phyloP scores from a whole-genome alignment of 352 stramenopile species.

The Elongisporangium anandrum region DNA sequence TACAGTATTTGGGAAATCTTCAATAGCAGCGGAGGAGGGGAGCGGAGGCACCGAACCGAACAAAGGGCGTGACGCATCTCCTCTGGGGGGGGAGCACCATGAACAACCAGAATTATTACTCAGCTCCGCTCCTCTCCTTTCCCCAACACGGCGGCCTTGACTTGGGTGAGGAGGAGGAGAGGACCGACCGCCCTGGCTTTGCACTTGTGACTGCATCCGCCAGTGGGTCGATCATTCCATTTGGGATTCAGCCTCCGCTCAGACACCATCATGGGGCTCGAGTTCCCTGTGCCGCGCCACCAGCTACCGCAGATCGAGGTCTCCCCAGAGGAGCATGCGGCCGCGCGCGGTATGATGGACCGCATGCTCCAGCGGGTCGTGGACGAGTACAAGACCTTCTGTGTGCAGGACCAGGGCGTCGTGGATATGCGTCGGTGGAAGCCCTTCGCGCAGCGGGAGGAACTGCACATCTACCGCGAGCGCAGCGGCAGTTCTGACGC shows the following conservation, averaged over 20 bases:
- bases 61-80: background rate
- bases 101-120: background rate
- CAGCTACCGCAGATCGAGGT: constrained; percentile 39
- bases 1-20: no score
- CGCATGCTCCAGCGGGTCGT: constrained; percentile 40
- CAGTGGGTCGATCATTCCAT: background rate
- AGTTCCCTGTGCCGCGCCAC: constrained; percentile 46
- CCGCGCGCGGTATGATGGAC: constrained; percentile 33
- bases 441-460: constrained; percentile 27
- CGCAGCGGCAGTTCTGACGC: constrained; percentile 13
- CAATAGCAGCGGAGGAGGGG: background rate
- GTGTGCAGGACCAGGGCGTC: constrained; percentile 19
- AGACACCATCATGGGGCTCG: constrained; percentile 17
- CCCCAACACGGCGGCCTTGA: background rate
- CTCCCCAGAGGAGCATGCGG: constrained; percentile 23
- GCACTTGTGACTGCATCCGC: background rate
- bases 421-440: constrained; percentile 46
- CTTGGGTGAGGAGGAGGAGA: background rate
- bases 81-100: background rate
- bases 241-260: background rate
- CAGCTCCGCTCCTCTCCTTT: no score
- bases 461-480: constrained; percentile 48
- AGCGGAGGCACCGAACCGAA: background rate
- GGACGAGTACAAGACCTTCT: constrained; percentile 40
- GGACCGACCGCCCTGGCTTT: background rate